Conservation (phyloP, 192 early-diverging fungal species). For the Mortierella hygrophila region DNA sequence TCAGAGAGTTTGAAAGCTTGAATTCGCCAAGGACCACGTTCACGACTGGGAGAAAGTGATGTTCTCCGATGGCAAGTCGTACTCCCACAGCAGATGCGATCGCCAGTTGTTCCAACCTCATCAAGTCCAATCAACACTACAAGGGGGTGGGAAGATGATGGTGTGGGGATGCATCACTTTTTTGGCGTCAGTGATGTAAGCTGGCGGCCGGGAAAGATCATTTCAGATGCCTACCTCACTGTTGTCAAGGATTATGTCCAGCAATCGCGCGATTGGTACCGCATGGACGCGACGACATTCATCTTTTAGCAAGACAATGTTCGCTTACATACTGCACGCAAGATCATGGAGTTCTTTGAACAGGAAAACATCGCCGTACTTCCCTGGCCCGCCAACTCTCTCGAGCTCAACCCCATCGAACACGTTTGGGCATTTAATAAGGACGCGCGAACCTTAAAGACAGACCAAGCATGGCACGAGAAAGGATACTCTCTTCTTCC, state of each 20-base stretch:
- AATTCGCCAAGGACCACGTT: too few species aligned
- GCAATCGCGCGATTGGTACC: background rate
- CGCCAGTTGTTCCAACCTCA: too few species aligned
- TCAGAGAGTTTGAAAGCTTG: too few species aligned
- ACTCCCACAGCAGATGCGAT: too few species aligned
- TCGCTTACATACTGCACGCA: constrained; percentile 1
- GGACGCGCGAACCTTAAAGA: too few species aligned
- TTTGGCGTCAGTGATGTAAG: background rate
- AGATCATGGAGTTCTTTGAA: constrained; percentile 4
- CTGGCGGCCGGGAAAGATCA: background rate
- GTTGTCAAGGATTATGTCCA: constrained; percentile 12
- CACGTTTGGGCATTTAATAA: constrained; percentile 13
- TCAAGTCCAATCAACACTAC: background rate
- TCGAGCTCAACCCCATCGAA: constrained; percentile 14
- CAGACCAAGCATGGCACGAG: too few species aligned
- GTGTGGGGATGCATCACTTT: constrained; percentile 12
- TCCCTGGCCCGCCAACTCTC: background rate
- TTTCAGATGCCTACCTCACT: constrained; percentile 3
- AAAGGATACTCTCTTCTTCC: too few species aligned
- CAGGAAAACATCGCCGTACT: background rate
- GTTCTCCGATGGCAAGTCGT: too few species aligned
- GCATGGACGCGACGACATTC: background rate
- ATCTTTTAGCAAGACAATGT: constrained; percentile 26
- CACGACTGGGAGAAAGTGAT: too few species aligned
- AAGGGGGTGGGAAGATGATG: too few species aligned